These are phyloP conservation scores for Botryotinia narcissicola DNA, from an alignment of 2,329 filamentous ascomycete genomes.

Conservation along the genomic window DNA sequence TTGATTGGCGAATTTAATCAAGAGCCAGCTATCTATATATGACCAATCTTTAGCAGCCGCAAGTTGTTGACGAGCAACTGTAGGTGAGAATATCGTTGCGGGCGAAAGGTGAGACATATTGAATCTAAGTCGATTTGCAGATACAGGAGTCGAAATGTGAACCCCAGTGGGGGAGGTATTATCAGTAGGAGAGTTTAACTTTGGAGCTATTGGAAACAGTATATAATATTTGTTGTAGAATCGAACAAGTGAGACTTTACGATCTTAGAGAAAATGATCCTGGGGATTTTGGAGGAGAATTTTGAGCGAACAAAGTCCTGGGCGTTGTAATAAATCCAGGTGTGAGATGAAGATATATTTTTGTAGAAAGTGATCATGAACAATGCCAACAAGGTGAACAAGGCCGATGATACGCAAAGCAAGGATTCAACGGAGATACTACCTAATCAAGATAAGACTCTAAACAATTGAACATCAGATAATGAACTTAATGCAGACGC, in stretches of 20 bases:
- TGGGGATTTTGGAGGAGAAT: no score
- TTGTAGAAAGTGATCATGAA: not conserved
- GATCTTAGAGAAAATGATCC: not conserved
- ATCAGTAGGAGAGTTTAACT: not conserved
- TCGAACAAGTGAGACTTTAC: not conserved
- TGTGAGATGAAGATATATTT: conserved; percentile 10
- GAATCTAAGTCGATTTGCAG: not conserved
- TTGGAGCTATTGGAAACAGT: not conserved
- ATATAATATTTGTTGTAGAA: not conserved
- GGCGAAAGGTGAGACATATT: conserved; percentile 41
- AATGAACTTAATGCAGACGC: not conserved
- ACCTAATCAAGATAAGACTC: not conserved
- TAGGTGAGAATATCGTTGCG: conserved; percentile 65
- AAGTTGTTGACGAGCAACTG: conserved; percentile 69
- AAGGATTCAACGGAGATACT: not conserved
- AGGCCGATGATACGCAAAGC: conserved; percentile 3
- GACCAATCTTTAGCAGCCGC: conserved; percentile 89
- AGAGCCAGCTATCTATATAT: conserved; percentile 81
- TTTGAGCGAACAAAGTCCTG: no score
- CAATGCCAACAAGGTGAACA: not conserved
- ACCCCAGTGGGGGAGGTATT: not conserved
- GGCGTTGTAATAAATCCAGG: no score
- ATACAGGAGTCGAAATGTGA: not conserved
- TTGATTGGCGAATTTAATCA: conserved; percentile 63
- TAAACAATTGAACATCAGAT: not conserved